Conservation (phyloP, 2,329 filamentous ascomycete species). For the Fusarium sp. region DNA sequence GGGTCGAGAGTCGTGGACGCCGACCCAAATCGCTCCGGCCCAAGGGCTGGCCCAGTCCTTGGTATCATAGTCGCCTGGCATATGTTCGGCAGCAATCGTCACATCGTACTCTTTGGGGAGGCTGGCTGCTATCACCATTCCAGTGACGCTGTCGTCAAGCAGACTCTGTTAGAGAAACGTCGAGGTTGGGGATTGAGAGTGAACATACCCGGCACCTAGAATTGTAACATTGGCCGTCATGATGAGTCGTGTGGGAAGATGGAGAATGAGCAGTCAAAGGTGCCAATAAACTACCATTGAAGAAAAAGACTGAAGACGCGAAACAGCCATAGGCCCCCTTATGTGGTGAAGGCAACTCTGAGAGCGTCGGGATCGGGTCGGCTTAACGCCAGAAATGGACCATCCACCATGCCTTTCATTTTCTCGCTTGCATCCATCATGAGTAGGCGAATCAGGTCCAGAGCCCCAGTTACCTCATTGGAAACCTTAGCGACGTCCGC, state of each 20-base stretch:
- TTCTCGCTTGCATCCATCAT: not conserved
- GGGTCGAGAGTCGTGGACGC: constrained; percentile 25
- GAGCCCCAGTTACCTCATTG: not conserved
- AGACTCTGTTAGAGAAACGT: not conserved
- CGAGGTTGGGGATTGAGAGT: not conserved
- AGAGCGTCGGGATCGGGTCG: not conserved
- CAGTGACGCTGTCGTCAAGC: constrained; percentile 20
- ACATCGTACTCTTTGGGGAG: constrained; percentile 44
- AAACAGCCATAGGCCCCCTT: not conserved
- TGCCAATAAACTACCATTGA: not conserved
- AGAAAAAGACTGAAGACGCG: not conserved
- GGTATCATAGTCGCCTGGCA: constrained; percentile 44
- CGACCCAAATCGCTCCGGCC: constrained; percentile 42
- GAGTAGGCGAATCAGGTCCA: not conserved
- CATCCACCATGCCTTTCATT: not conserved
- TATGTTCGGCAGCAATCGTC: constrained; percentile 49
- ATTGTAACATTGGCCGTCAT: not conserved
- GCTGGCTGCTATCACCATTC: constrained; percentile 45
- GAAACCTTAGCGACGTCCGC: not conserved
- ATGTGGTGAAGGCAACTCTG: not conserved
- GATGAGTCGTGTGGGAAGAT: not conserved
- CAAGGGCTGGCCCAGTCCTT: constrained; percentile 49
- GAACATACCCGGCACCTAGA: not conserved
- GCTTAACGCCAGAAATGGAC: too few relatives aligned
- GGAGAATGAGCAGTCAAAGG: not conserved